Evolutionary conservation across 495 filamentous ascomycete genomes (phyloP).

Genomic region (Cercophora samala): DNA sequence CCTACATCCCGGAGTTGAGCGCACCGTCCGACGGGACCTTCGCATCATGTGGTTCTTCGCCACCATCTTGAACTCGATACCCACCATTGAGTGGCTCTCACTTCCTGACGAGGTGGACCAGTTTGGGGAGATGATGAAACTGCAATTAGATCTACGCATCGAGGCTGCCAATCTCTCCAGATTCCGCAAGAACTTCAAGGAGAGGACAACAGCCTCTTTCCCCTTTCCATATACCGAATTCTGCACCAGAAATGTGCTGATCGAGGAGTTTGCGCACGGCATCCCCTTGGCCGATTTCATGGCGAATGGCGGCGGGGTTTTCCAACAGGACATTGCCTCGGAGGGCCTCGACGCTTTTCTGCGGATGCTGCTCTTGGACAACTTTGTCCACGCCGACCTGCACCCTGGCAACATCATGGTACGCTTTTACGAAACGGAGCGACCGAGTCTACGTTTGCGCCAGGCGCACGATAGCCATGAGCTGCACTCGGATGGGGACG

Average conservation of each 20-base stretch:
- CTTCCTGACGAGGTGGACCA: slow-evolving; percentile 91
- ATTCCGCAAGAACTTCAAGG: slow-evolving; percentile 88
- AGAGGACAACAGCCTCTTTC: slow-evolving; percentile 89
- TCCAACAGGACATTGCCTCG: slow-evolving; percentile 89
- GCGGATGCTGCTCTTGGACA: slow-evolving; percentile 95
- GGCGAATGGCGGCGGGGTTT: slow-evolving; percentile 84
- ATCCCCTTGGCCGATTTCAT: slow-evolving; percentile 89
- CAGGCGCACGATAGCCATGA: slow-evolving; percentile 36
- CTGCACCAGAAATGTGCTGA: slow-evolving; percentile 83
- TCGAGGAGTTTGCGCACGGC: slow-evolving; percentile 94
- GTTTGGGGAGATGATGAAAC: slow-evolving; percentile 97
- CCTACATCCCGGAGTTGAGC: slow-evolving; percentile 86
- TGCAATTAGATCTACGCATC: slow-evolving; percentile 93
- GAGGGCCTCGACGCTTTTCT: slow-evolving; percentile 98
- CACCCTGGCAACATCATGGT: slow-evolving; percentile 99
- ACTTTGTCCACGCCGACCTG: slow-evolving; percentile 97
- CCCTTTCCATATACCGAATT: slow-evolving; percentile 90
- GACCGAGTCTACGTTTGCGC: slow-evolving; percentile 52
- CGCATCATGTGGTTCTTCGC: slow-evolving; percentile 95
- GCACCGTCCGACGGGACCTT: slow-evolving; percentile 81
- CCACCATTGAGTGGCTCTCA: slow-evolving; percentile 96
- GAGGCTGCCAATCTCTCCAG: slow-evolving; percentile 84
- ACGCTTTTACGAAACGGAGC: slow-evolving; percentile 85
- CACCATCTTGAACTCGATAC: slow-evolving; percentile 74
- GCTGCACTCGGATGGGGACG: slow-evolving; percentile 60